Conservation (phyloP, 257 asterid genomes). For the Primulina huaijiensis region DNA sequence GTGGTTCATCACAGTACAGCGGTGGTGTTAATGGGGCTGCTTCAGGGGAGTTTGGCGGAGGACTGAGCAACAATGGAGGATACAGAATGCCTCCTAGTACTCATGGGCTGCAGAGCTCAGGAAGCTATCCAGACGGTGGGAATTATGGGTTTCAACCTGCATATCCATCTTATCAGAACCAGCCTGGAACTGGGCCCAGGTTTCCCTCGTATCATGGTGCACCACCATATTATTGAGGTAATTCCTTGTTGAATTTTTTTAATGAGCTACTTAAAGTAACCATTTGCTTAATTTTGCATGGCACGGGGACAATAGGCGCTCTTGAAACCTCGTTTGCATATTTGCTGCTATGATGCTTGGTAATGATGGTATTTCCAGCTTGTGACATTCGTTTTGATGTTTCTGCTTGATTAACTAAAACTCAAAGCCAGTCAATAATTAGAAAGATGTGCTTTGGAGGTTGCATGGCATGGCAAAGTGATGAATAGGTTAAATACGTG, state of each 20-base stretch:
- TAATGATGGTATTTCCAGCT: no score
- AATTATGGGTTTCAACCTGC: conserved; percentile 46
- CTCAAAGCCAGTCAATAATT: background rate
- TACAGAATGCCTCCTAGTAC: conserved; percentile 69
- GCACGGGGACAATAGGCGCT: no score
- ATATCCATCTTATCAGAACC: conserved; percentile 61
- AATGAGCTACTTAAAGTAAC: background rate
- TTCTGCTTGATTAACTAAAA: no score
- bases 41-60: conserved; percentile 54
- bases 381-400: no score
- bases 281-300: background rate
- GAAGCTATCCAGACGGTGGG: conserved; percentile 72
- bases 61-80: conserved; percentile 48
- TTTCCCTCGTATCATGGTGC: conserved; percentile 81
- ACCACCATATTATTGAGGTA: conserved; percentile 91
- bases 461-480: background rate
- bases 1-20: conserved; percentile 32
- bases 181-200: conserved; percentile 63
- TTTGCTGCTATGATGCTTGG: no score
- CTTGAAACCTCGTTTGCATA: no score
- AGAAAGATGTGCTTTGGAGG: background rate
- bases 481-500: background rate
- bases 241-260: background rate
- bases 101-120: conserved; percentile 61
- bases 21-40: conserved; percentile 43